Percentiles rank a stretch among this genome's conserved stretches.
These are phyloP conservation scores for Paramarasmius palmivorus DNA, from an alignment of 1,284 basidiomycete genomes.

Conservation along the genomic window DNA sequence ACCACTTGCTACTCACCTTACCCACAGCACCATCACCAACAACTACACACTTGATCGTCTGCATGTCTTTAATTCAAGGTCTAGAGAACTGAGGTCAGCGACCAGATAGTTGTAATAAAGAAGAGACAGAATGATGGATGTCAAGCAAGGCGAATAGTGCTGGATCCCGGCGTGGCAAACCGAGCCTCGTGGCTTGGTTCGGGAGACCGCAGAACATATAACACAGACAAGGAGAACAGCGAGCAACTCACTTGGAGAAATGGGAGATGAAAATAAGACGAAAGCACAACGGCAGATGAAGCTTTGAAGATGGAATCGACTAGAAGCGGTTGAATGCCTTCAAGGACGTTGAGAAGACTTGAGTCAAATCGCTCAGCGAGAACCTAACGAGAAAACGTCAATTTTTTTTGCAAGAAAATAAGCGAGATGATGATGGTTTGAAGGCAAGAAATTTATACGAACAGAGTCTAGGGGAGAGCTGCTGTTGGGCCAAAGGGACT, in stretches of 20 bases:
- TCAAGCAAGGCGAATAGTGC: neutral
- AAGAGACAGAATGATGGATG: neutral
- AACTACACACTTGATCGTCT: constrained; percentile 98
- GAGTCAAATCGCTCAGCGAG: constrained; percentile 4
- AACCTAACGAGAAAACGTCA: neutral
- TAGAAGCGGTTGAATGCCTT: neutral
- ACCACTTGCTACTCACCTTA: constrained; percentile 70
- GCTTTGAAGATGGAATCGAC: neutral
- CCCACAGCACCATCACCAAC: constrained; percentile 99
- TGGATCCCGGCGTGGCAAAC: constrained; percentile 11
- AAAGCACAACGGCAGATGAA: constrained; percentile 1
- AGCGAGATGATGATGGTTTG: neutral
- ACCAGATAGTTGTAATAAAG: constrained; percentile 10
- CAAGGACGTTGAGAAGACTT: neutral
- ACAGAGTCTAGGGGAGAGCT: constrained; percentile 1
- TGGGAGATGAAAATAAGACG: constrained; percentile 1
- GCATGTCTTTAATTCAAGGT: constrained; percentile 58
- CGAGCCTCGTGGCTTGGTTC: constrained; percentile 9
- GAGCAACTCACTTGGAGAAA: constrained; percentile 10
- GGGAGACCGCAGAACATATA: neutral
- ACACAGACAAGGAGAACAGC: neutral
- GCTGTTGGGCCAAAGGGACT: neutral
- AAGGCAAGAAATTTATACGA: neutral
- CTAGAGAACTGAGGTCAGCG: constrained; percentile 22
- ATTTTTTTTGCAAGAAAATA: neutral